Evolutionary conservation across 2,329 filamentous ascomycete species (phyloP), one percentile per base, ranked within the genome.

Genomic region (Rhynchosporium graminicola): DNA sequence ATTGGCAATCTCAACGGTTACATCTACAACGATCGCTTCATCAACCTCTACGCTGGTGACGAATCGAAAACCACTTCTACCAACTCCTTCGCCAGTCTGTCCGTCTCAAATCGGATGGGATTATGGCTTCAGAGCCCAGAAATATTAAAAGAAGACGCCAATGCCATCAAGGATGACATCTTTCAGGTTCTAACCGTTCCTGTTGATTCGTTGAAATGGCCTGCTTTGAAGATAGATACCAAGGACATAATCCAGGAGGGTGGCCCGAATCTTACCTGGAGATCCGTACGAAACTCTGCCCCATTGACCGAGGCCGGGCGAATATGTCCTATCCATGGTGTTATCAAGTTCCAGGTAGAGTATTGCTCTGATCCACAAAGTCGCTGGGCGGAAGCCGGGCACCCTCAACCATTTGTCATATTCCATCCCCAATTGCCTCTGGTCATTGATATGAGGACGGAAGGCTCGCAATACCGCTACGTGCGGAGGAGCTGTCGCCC

Each of bases 401-500:
- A 83, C 3, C 85, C 86, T 3, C 77, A 87, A 1, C 90, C 90
- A 0, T 92, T 92, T 70, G 89, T 94, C 29, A 91, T 93, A 74
- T 94, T 98, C 76, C 93, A 96, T 71, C 91, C 92, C 0, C 83
- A 88, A 63, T 84, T 98, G 8, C 94, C 94, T 0, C 84, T 99
- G 12, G 97, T 93, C 77, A 95, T 99, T 71, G 95, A 97, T 76
- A 95, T 93, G 9, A 84, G 95, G 63, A 86, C 85, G 74, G 92
- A 96, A 78, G 95, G 94, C 28, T 97, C 91, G 4, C 80, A 87
- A 42, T 87, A 95, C 62, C 90, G 95, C 50, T 97, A 95, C 73
- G 87, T 96, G n/a, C 87, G 95, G 61, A 86, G 94, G 68, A 98
- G 95, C 71, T 99, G 95, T 78, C 87, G 85, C 65, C 91, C 95